Evolutionary conservation across 2,329 filamentous ascomycete species (phyloP).

Genomic region (Tolypocladium album): DNA sequence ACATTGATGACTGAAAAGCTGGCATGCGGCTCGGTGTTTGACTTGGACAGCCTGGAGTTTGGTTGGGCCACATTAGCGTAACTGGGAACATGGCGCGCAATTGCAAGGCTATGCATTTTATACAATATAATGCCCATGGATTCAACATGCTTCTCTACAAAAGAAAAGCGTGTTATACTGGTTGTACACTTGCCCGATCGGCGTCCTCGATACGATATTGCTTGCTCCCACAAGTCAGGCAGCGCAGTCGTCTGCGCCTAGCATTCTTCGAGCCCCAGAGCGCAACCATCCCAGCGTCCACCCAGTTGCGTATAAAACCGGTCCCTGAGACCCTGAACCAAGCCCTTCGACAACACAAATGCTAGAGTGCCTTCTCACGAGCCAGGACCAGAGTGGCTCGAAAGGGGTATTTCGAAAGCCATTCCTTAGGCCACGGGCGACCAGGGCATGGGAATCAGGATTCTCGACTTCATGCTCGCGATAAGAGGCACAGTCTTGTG

Average conservation of each 20-base stretch:
- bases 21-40: neutral
- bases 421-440: constrained; percentile 68
- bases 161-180: neutral
- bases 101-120: neutral
- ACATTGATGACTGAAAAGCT: constrained; percentile 10
- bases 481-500: constrained; percentile 98
- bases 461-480: constrained; percentile 89
- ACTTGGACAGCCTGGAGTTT: constrained; percentile 12
- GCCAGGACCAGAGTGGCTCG: neutral
- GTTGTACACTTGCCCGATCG: constrained; percentile 2
- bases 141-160: neutral
- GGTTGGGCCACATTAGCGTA: neutral
- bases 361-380: neutral
- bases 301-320: neutral
- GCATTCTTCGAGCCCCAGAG: neutral
- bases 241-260: neutral
- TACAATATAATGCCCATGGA: neutral
- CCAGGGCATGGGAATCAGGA: constrained; percentile 93
- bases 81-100: too few relatives aligned
- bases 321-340: neutral
- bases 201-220: constrained; percentile 3
- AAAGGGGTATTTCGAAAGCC: neutral
- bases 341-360: neutral
- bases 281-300: neutral
- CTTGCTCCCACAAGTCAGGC: neutral